Conservation (phyloP, 2,329 filamentous ascomycete genomes). For the Elsinoe batatas region DNA sequence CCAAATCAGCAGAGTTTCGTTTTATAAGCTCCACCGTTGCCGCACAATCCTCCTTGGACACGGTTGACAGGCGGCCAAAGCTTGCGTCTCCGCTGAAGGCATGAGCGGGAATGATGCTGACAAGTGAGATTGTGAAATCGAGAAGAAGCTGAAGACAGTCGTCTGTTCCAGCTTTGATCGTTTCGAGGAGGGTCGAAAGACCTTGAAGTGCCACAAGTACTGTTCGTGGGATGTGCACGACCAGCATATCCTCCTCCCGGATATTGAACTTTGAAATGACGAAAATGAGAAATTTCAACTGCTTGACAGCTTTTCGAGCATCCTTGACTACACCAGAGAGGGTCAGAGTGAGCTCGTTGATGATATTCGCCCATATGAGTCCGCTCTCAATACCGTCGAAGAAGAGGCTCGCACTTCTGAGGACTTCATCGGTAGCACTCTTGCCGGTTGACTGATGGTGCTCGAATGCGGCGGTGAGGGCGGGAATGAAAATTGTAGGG, state of each 20-base stretch:
- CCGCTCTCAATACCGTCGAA: conserved; percentile 95
- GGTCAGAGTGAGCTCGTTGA: conserved; percentile 16
- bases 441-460: conserved; percentile 62
- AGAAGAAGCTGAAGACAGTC: conserved; percentile 18
- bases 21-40: conserved; percentile 5
- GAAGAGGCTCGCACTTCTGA: conserved; percentile 88
- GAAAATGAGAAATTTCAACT: conserved; percentile 67
- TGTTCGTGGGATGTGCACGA: conserved; percentile 65
- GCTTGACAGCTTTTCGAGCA: conserved; percentile 46
- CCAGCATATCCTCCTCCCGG: conserved; percentile 89
- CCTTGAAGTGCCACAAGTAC: conserved; percentile 52
- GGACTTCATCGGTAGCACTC: conserved; percentile 69
- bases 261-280: conserved; percentile 84
- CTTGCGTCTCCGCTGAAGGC: conserved; percentile 5
- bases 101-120: conserved; percentile 27
- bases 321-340: conserved; percentile 42
- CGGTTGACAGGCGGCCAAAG: background rate
- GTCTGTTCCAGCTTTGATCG: background rate
- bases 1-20: conserved; percentile 3
- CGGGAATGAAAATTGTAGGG: conserved; percentile 76
- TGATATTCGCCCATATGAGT: conserved; percentile 58
- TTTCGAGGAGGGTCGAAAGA: conserved; percentile 20
- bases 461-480: conserved; percentile 66
- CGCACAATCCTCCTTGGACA: background rate
- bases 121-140: conserved; percentile 18